A percentile compares a stretch with the other conserved stretches of the same genome.
phyloP scores from a whole-genome alignment of 108 stramenopile genomes.

The Cyclotella distinguenda region DNA sequence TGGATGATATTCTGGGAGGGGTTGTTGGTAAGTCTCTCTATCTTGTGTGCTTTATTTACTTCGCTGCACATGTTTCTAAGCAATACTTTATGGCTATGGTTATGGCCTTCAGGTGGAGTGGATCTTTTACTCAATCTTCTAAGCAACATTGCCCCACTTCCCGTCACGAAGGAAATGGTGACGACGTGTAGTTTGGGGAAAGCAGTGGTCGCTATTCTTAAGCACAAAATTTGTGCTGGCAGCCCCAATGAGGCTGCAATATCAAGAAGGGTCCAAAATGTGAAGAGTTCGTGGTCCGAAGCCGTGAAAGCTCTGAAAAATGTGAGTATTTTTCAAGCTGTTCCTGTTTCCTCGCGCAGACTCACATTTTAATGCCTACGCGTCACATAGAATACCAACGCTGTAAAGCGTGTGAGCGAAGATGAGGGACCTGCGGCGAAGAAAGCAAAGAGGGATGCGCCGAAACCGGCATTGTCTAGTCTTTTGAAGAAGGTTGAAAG shows the following conservation, averaged over 20 bases:
- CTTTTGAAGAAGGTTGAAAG: slow-evolving; percentile 63
- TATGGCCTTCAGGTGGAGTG: slow-evolving; percentile 74
- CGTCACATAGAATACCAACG: slow-evolving; percentile 17
- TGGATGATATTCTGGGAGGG: slow-evolving; percentile 73
- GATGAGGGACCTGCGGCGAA: slow-evolving; percentile 38
- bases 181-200: slow-evolving; percentile 78
- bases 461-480: slow-evolving; percentile 58
- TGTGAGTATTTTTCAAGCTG: slow-evolving; percentile 18
- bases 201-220: slow-evolving; percentile 72
- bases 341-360: neutral
- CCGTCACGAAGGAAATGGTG: slow-evolving; percentile 80
- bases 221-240: slow-evolving; percentile 71
- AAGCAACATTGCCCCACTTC: slow-evolving; percentile 63
- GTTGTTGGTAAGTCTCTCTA: slow-evolving; percentile 53
- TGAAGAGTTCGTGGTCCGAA: slow-evolving; percentile 77
- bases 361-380: neutral
- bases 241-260: slow-evolving; percentile 73
- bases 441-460: slow-evolving; percentile 42
- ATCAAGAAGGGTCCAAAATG: slow-evolving; percentile 55
- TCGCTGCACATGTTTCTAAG: neutral
- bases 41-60: neutral
- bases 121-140: slow-evolving; percentile 82
- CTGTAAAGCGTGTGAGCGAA: slow-evolving; percentile 28
- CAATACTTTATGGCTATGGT: too few species aligned
- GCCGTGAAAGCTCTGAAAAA: slow-evolving; percentile 74